Conservation (phyloP, 108 stramenopile species). For the Nitzschia sp. region DNA sequence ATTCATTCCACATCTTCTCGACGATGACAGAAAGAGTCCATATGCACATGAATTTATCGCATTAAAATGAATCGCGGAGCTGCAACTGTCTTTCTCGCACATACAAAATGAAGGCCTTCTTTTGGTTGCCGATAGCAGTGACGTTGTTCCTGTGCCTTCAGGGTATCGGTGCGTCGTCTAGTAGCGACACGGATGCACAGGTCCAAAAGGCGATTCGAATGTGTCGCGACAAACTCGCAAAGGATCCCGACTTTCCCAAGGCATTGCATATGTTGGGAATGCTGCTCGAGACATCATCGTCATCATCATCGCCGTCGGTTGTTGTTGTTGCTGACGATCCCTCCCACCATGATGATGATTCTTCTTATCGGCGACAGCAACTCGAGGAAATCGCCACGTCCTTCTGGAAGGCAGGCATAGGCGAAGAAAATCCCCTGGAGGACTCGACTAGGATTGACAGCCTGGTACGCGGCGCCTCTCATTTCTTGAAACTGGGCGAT, state of each 20-base stretch:
- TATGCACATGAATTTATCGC: too few relatives aligned
- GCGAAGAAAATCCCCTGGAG: background rate
- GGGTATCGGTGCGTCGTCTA: background rate
- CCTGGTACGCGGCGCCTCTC: background rate
- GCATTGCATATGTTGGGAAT: background rate
- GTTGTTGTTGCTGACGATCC: background rate
- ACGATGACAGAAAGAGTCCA: too few relatives aligned
- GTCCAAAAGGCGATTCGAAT: constrained; percentile 6
- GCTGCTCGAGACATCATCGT: background rate
- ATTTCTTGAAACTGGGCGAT: background rate
- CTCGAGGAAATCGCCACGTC: background rate
- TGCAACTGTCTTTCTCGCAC: too few relatives aligned
- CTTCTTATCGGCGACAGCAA: background rate
- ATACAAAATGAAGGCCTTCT: background rate
- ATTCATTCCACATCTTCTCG: too few relatives aligned
- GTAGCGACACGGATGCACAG: background rate
- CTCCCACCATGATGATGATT: background rate
- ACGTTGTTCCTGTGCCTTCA: background rate
- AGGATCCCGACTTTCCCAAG: constrained; percentile 9
- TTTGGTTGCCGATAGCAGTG: background rate
- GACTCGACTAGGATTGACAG: background rate
- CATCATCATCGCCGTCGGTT: background rate
- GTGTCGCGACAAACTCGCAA: constrained; percentile 4
- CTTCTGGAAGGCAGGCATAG: background rate
- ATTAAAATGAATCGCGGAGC: too few relatives aligned